phyloP scores from a whole-genome alignment of 2,329 filamentous ascomycete species.

The Microdochium nivale region DNA sequence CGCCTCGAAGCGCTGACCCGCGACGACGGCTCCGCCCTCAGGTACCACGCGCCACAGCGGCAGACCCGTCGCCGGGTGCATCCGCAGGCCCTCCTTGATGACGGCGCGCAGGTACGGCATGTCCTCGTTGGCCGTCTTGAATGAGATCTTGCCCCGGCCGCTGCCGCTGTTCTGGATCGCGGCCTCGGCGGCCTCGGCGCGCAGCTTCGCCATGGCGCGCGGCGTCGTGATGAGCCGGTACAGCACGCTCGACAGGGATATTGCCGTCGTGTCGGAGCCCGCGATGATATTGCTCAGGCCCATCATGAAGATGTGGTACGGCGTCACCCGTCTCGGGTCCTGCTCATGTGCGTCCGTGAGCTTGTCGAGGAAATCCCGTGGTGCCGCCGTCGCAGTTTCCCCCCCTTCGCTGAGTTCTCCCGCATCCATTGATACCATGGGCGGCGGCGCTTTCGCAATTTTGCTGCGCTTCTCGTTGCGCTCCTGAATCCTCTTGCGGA shows the following conservation, averaged over 20 bases:
- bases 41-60: conserved; percentile 35
- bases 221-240: conserved; percentile 19
- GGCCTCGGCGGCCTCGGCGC: conserved; percentile 25
- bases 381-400: too few relatives aligned
- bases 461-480: conserved; percentile 4
- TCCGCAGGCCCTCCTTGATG: conserved; percentile 35
- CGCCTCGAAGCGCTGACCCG: conserved; percentile 10
- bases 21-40: conserved; percentile 20
- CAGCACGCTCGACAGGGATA: conserved; percentile 19
- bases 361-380: conserved; percentile 14
- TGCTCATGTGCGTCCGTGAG: too few relatives aligned
- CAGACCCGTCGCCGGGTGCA: conserved; percentile 33
- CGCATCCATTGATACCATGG: neutral
- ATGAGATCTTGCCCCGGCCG: conserved; percentile 5
- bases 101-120: conserved; percentile 38
- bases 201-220: conserved; percentile 20
- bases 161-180: conserved; percentile 2
- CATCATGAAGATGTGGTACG: conserved; percentile 9
- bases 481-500: conserved; percentile 7
- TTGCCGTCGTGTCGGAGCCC: conserved; percentile 26
- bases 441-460: too few relatives aligned
- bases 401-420: conserved; percentile 12
- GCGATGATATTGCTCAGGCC: conserved; percentile 19
- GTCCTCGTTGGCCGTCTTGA: conserved; percentile 17
- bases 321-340: conserved; percentile 22